Conservation (phyloP, 2,329 filamentous ascomycete genomes). For the Chrysoporthe austroafricana region DNA sequence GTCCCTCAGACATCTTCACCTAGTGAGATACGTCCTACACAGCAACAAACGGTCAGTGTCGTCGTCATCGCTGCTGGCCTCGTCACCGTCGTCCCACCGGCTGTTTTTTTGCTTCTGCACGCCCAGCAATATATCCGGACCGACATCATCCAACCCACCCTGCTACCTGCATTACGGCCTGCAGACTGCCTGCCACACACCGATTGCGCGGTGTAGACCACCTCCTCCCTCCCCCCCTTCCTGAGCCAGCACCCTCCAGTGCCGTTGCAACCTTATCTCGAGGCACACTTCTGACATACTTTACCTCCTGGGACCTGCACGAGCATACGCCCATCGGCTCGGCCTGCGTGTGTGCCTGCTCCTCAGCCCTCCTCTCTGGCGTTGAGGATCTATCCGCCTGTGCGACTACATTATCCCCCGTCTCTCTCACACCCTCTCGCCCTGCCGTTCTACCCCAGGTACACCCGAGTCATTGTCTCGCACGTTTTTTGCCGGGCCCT, state of each 20-base stretch:
- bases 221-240: conserved; percentile 18
- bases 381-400: not conserved
- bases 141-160: not conserved
- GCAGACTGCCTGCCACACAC: conserved; percentile 17
- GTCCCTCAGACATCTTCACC: not conserved
- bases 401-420: conserved; percentile 11
- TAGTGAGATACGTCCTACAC: no score
- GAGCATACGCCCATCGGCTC: conserved; percentile 13
- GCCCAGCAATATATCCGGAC: not conserved
- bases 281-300: conserved; percentile 6
- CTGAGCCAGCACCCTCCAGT: conserved; percentile 6
- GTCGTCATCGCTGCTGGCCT: not conserved
- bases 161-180: conserved; percentile 6
- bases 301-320: conserved; percentile 12
- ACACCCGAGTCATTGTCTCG: conserved; percentile 23
- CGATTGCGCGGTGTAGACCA: conserved; percentile 11
- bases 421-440: conserved; percentile 1
- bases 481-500: conserved; percentile 7
- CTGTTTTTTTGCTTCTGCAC: not conserved
- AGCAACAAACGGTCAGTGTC: no score
- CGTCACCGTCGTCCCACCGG: not conserved
- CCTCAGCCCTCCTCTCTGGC: conserved; percentile 6
- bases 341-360: conserved; percentile 9
- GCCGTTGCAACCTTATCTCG: conserved; percentile 12
- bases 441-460: conserved; percentile 7